Evolutionary conservation across 306 rosid species (phyloP), one percentile per base, ranked within the genome.

Genomic region (Hippophae gyantsensis): DNA sequence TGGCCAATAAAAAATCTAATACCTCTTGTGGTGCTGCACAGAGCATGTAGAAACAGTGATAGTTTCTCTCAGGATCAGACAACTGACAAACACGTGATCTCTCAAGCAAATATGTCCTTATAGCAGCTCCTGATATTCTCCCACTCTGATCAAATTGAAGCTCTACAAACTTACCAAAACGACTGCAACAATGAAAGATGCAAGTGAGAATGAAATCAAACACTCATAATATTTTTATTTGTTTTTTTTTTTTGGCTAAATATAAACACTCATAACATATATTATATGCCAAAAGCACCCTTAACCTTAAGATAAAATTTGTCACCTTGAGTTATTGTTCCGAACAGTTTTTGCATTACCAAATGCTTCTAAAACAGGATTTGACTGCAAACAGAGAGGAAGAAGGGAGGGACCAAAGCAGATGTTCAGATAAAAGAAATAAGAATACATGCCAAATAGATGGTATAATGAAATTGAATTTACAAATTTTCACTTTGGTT

Each of bases 31-130:
- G 89, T 52, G 85, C 99, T 70, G 94, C 88, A 81, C 99, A 93
- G 65, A 93, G 95, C 99, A 93, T 93, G 82, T 93, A 93, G 87
- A 93, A 93, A 84, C 99, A 93, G 70, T 93, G 99, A 74, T 93
- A 93, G 65, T 93, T 93, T 83, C 99, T 86, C 79, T 93, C 99
- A 56, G 99, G 94, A 72, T 82, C 88, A 12, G 99, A 93, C 79
- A 93, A 42, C 78, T 93, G 99, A 83, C 99, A 93, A 72, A 93
- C 99, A 67, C 99, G 99, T 62, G 99, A 93, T 77, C 99, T 86
- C 86, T 93, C 99, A 61, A 93, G 81, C 68, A 93, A 78, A 77
- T 93, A 93, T 62, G 99, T 93, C 76, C 99, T 84, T 64, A 93
- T 84, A 42, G 99, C 99, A 70, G 99, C 99, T 81, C 99, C 99